These are phyloP conservation scores for Syncephalastrum monosporum DNA, from an alignment of 371 early-diverging fungal species.

Conservation along the genomic window DNA sequence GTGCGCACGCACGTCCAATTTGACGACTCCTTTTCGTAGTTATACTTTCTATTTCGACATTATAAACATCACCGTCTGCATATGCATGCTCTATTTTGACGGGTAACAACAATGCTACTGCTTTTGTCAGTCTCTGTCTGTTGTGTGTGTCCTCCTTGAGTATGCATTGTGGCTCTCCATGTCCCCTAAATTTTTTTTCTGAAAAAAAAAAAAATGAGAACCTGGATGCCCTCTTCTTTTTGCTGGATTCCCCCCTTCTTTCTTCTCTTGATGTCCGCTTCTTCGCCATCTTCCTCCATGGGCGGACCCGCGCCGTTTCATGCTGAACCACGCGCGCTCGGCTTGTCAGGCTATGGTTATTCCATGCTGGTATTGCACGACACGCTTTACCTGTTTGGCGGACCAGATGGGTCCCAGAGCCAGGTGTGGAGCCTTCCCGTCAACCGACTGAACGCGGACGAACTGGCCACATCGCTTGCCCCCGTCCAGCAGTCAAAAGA, in stretches of 20 bases:
- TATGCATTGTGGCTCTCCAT: too few species aligned
- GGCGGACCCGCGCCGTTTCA: constrained; percentile 1
- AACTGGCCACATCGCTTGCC: too few species aligned
- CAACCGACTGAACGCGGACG: neutral
- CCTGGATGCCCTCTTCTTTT: neutral
- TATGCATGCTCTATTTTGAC: too few species aligned
- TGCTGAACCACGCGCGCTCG: neutral
- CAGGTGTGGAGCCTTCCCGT: constrained; percentile 9
- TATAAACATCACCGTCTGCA: too few species aligned
- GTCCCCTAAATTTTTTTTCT: neutral
- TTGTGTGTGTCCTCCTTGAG: too few species aligned
- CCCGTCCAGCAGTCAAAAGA: too few species aligned
- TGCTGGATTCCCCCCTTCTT: neutral
- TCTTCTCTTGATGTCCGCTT: constrained; percentile 3
- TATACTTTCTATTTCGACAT: too few species aligned
- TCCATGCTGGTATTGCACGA: neutral
- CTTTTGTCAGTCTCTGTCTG: too few species aligned
- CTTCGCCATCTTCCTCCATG: neutral
- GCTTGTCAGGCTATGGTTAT: too few species aligned
- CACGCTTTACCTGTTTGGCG: constrained; percentile 7
- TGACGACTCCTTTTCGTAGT: too few species aligned
- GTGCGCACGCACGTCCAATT: too few species aligned
- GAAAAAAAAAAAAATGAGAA: neutral
- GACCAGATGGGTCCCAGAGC: neutral
- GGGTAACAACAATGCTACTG: too few species aligned